A percentile compares a stretch with the other conserved stretches of the same genome.
These are phyloP conservation scores for Coemansia sp. DNA, from an alignment of 192 early-diverging fungal genomes.

Conservation along the genomic window DNA sequence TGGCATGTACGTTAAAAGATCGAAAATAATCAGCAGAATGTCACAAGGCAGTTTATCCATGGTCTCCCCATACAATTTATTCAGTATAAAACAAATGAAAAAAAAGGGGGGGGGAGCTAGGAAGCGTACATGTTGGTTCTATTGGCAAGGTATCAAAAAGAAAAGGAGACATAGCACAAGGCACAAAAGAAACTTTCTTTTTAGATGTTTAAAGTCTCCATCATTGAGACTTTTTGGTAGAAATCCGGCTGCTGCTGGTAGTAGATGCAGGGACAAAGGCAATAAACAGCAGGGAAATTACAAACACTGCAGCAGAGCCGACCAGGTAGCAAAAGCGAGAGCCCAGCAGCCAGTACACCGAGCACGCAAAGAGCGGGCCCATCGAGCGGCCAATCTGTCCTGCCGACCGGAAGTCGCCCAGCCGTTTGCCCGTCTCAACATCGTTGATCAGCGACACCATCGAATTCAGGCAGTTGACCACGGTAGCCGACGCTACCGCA, in stretches of 20 bases:
- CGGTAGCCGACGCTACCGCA: slow-evolving; percentile 91
- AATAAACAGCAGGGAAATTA: slow-evolving; percentile 36
- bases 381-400: slow-evolving; percentile 90
- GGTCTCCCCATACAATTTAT: too few species aligned
- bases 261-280: slow-evolving; percentile 10
- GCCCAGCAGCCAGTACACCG: slow-evolving; percentile 80
- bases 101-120: too few species aligned
- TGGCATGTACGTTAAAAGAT: background rate
- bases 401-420: slow-evolving; percentile 81
- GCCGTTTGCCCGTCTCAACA: slow-evolving; percentile 60
- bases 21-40: background rate
- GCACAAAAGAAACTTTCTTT: too few species aligned
- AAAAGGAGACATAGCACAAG: too few species aligned
- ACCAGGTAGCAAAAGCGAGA: slow-evolving; percentile 59
- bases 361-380: slow-evolving; percentile 86
- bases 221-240: too few species aligned
- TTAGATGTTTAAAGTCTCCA: too few species aligned
- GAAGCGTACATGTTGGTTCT: too few species aligned
- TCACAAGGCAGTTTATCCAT: background rate
- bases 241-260: too few species aligned
- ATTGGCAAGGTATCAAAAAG: too few species aligned
- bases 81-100: too few species aligned
- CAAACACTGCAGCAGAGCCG: slow-evolving; percentile 56
- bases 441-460: slow-evolving; percentile 44
- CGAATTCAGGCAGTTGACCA: slow-evolving; percentile 85